Evolutionary conservation across 306 rosid species (phyloP).

Genomic region (Fagus crenata): DNA sequence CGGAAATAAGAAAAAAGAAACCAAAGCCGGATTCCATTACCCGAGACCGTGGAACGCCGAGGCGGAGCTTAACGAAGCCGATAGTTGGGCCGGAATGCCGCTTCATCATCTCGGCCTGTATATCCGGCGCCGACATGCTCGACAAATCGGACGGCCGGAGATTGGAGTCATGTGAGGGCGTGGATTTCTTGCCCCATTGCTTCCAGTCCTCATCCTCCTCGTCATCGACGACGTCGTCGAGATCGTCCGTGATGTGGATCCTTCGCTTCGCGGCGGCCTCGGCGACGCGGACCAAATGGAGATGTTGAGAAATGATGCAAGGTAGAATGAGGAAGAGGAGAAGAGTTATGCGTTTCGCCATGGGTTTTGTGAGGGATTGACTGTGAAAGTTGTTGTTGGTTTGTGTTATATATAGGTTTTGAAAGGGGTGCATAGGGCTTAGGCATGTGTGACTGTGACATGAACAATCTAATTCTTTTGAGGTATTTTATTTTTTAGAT

Average conservation of each 20-base stretch:
- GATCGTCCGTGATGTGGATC: conserved; percentile 77
- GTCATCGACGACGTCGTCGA: conserved; percentile 79
- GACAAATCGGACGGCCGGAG: conserved; percentile 54
- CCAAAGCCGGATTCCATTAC: conserved; percentile 32
- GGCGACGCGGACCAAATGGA: conserved; percentile 34
- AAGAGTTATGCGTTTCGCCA: conserved; percentile 9
- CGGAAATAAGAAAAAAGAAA: not conserved
- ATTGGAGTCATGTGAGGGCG: conserved; percentile 35
- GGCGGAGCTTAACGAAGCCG: conserved; percentile 85
- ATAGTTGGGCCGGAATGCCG: conserved; percentile 63
- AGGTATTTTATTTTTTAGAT: too few species aligned
- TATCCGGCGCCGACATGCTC: conserved; percentile 63
- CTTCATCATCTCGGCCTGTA: conserved; percentile 75
- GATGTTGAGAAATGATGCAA: conserved; percentile 24
- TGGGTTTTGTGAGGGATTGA: conserved; percentile 23
- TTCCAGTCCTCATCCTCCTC: conserved; percentile 92
- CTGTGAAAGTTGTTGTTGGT: too few species aligned
- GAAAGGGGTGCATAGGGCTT: not conserved
- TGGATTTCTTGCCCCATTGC: conserved; percentile 77
- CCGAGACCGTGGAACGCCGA: conserved; percentile 60
- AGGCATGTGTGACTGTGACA: not conserved
- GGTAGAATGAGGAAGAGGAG: conserved; percentile 32
- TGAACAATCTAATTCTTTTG: not conserved
- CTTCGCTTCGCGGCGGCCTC: conserved; percentile 56
- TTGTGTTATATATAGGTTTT: conserved; percentile 11